phyloP scores from a whole-genome alignment of 2,329 filamentous ascomycete species.

The Leptographium wingfieldii region DNA sequence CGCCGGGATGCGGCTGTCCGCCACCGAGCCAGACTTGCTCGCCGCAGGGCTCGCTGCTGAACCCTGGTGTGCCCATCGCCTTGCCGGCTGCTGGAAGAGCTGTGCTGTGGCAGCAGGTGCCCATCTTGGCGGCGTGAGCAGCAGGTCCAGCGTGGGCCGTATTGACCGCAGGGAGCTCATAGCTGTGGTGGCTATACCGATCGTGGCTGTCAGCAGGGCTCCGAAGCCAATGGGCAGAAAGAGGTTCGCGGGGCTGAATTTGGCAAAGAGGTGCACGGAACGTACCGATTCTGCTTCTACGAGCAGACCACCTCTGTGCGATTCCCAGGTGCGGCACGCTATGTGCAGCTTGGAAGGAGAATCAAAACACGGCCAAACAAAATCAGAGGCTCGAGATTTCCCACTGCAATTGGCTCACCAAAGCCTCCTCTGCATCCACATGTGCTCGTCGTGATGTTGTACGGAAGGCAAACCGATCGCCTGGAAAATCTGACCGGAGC shows the following conservation, averaged over 20 bases:
- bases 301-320: neutral
- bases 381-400: neutral
- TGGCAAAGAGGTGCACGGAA: neutral
- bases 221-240: neutral
- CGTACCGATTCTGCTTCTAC: neutral
- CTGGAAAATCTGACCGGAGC: neutral
- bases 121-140: conserved; percentile 13
- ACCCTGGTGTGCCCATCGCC: neutral
- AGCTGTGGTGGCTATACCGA: neutral
- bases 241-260: neutral
- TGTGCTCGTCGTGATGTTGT: neutral
- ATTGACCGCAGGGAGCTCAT: conserved; percentile 19
- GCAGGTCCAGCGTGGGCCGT: conserved; percentile 16
- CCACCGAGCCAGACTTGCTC: neutral
- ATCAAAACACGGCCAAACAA: neutral
- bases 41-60: neutral
- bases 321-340: neutral
- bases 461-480: neutral
- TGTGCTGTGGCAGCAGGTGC: neutral
- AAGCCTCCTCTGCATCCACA: neutral
- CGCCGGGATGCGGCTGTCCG: conserved; percentile 33
- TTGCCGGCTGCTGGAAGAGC: neutral
- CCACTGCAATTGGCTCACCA: neutral
- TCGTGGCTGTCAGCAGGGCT: neutral
- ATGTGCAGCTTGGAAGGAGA: neutral